Evolutionary conservation across 1,284 basidiomycete genomes (phyloP).

Genomic region (Pseudozyma tsukubaensis): DNA sequence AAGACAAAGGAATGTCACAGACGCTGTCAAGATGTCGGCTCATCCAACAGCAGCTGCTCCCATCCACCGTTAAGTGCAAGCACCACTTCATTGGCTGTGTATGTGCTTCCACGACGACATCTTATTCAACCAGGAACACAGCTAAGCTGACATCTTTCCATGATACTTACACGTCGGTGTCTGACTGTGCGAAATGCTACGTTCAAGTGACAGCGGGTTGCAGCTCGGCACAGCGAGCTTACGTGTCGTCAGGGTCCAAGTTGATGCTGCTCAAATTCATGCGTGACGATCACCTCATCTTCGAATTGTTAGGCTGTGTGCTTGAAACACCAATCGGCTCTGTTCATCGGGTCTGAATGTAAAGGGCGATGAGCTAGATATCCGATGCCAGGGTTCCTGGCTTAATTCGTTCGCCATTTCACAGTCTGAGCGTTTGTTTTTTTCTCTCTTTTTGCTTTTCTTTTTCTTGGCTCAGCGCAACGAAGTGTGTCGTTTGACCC

Average conservation of each 20-base stretch:
- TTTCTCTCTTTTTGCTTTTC: neutral
- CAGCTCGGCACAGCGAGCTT: slow-evolving; percentile 1
- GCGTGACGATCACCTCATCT: neutral
- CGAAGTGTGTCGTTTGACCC: no score
- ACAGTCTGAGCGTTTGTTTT: neutral
- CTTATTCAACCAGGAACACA: neutral
- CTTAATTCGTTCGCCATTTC: neutral
- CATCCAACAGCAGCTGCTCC: no score
- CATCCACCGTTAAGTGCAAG: no score
- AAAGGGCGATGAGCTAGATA: neutral
- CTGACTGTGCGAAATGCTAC: neutral
- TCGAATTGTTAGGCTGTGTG: neutral
- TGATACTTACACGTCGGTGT: neutral
- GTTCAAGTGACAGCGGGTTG: neutral
- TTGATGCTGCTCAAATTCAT: neutral
- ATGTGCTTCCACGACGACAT: neutral
- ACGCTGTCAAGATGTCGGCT: no score
- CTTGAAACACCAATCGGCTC: no score
- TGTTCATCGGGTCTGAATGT: neutral
- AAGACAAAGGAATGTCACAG: no score
- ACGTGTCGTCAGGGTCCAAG: neutral
- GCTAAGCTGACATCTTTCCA: neutral
- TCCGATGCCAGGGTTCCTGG: neutral
- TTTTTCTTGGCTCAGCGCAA: neutral
- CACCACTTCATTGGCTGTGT: no score